Percentiles rank a stretch among this genome's conserved stretches.
Evolutionary conservation across 2,329 filamentous ascomycete genomes (phyloP).

Genomic region (Ilyonectria destructans): DNA sequence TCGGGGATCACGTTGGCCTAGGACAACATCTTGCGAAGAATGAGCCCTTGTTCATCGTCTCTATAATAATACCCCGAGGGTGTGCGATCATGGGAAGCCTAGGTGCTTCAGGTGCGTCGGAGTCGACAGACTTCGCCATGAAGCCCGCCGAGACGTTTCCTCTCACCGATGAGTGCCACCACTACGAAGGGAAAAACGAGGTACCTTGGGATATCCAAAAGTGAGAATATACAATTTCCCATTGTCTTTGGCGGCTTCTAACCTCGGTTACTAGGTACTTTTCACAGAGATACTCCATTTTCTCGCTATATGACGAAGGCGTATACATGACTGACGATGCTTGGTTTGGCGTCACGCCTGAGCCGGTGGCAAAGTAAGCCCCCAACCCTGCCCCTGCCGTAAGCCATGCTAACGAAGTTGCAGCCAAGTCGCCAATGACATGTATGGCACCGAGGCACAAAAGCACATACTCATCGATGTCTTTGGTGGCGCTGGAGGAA

Average conservation of each 20-base stretch:
- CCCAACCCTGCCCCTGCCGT: background rate
- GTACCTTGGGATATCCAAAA: constrained; percentile 91
- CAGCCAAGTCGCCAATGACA: constrained; percentile 83
- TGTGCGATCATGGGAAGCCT: constrained; percentile 35
- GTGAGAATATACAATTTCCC: constrained; percentile 63
- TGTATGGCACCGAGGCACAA: constrained; percentile 69
- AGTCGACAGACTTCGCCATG: constrained; percentile 51
- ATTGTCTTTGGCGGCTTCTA: background rate
- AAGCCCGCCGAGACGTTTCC: constrained; percentile 63
- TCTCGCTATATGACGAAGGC: constrained; percentile 88
- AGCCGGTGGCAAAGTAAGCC: constrained; percentile 86
- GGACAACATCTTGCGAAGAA: constrained; percentile 3
- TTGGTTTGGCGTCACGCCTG: constrained; percentile 98
- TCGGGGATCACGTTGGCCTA: background rate
- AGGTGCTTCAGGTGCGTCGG: constrained; percentile 31
- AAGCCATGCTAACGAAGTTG: constrained; percentile 19
- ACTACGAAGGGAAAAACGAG: constrained; percentile 80
- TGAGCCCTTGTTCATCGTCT: background rate
- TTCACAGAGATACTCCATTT: constrained; percentile 89
- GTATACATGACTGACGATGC: constrained; percentile 93
- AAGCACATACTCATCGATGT: constrained; percentile 85
- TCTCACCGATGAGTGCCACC: constrained; percentile 77
- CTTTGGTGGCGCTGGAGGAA: constrained; percentile 94
- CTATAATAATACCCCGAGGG: background rate
- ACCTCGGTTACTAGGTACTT: constrained; percentile 78